Evolutionary conservation across 768 basidiomycete genomes (phyloP).

Genomic region (Amanita exitialis): DNA sequence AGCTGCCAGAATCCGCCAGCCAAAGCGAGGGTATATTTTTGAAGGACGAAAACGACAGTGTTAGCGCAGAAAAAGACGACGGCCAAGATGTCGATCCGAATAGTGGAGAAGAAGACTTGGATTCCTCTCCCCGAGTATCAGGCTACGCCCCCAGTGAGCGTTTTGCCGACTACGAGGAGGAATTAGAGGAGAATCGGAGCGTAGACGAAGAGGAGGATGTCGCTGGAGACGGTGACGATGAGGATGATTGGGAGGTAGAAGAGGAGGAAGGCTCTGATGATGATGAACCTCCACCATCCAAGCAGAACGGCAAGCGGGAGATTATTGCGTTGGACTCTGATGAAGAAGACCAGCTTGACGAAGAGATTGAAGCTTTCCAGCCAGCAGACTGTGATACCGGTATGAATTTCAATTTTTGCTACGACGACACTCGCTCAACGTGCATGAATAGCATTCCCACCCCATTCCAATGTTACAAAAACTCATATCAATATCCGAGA

Average conservation of each 20-base stretch:
- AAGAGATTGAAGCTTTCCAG: constrained; percentile 18
- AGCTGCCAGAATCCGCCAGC: background rate
- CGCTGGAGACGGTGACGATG: constrained; percentile 12
- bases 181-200: constrained; percentile 9
- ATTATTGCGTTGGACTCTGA: constrained; percentile 13
- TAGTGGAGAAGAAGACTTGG: background rate
- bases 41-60: background rate
- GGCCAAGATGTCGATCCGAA: background rate
- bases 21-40: background rate
- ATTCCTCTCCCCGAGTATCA: background rate
- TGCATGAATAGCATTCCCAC: constrained; percentile 15
- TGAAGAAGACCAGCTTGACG: constrained; percentile 11
- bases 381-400: constrained; percentile 23
- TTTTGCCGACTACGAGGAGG: constrained; percentile 14
- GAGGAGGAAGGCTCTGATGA: constrained; percentile 9
- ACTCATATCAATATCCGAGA: constrained; percentile 20
- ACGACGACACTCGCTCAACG: background rate
- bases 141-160: background rate
- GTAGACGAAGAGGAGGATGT: constrained; percentile 14
- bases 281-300: background rate
- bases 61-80: background rate
- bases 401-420: constrained; percentile 10
- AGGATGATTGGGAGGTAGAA: constrained; percentile 11
- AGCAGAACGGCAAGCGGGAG: constrained; percentile 1
- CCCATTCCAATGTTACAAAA: constrained; percentile 6